Conservation (phyloP, 768 basidiomycete species). For the Auricularia cornea region DNA sequence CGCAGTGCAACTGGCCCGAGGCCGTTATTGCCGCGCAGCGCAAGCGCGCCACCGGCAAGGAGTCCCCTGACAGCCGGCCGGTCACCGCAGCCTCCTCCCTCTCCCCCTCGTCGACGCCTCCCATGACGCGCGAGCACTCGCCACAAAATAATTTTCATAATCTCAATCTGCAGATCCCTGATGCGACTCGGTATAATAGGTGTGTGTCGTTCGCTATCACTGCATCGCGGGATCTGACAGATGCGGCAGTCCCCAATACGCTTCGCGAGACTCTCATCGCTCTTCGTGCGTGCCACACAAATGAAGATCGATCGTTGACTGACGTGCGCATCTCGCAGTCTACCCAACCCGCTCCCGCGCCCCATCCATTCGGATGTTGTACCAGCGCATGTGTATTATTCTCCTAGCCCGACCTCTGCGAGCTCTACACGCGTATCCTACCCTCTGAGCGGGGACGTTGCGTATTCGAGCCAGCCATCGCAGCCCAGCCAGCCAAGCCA, state of each 20-base stretch:
- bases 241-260: not conserved
- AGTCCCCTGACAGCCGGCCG: constrained; percentile 28
- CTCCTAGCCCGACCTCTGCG: not conserved
- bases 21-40: constrained; percentile 49
- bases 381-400: not conserved
- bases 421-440: not conserved
- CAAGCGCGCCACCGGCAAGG: constrained; percentile 29
- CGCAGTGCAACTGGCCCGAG: constrained; percentile 79
- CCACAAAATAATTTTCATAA: constrained; percentile 6
- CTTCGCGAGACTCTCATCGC: not conserved
- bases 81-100: constrained; percentile 49
- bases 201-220: not conserved
- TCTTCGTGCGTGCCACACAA: not conserved
- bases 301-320: not conserved
- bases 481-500: not conserved
- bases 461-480: not conserved
- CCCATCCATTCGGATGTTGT: not conserved
- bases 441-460: not conserved
- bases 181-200: not conserved
- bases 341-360: not conserved
- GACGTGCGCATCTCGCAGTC: not conserved
- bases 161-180: not conserved
- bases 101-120: constrained; percentile 2
- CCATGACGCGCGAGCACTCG: constrained; percentile 5
- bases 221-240: not conserved